These are phyloP conservation scores for Coemansia sp. DNA, from an alignment of 192 early-diverging fungal species.

Conservation along the genomic window DNA sequence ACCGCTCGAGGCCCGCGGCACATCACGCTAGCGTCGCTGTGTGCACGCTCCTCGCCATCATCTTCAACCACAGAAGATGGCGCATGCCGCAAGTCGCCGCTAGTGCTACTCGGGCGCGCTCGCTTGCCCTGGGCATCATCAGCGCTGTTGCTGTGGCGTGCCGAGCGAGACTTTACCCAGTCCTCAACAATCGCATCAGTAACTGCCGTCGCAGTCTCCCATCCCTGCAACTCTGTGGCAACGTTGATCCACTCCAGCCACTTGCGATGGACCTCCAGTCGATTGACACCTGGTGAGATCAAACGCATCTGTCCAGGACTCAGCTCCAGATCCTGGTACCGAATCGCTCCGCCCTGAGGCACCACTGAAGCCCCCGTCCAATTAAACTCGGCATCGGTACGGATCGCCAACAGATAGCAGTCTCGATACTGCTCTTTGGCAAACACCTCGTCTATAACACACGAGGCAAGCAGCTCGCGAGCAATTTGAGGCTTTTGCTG, in stretches of 20 bases:
- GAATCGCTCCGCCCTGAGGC: slow-evolving; percentile 23
- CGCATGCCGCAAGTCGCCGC: neutral
- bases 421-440: slow-evolving; percentile 11
- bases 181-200: slow-evolving; percentile 41
- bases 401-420: slow-evolving; percentile 53
- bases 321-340: slow-evolving; percentile 43
- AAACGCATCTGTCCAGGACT: slow-evolving; percentile 51
- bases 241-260: slow-evolving; percentile 40
- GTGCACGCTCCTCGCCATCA: neutral
- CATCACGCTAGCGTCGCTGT: slow-evolving; percentile 14
- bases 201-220: slow-evolving; percentile 41
- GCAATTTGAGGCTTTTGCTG: slow-evolving; percentile 58
- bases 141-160: neutral
- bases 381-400: slow-evolving; percentile 51
- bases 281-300: slow-evolving; percentile 45
- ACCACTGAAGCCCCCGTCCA: slow-evolving; percentile 41
- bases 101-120: slow-evolving; percentile 10
- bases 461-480: slow-evolving; percentile 59
- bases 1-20: neutral
- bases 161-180: neutral
- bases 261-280: slow-evolving; percentile 37
- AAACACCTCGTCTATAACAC: slow-evolving; percentile 45
- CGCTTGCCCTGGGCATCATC: slow-evolving; percentile 9
- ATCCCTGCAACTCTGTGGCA: slow-evolving; percentile 27
- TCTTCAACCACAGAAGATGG: neutral